phyloP scores from a whole-genome alignment of 768 basidiomycete genomes.

The Collybiopsis confluens region DNA sequence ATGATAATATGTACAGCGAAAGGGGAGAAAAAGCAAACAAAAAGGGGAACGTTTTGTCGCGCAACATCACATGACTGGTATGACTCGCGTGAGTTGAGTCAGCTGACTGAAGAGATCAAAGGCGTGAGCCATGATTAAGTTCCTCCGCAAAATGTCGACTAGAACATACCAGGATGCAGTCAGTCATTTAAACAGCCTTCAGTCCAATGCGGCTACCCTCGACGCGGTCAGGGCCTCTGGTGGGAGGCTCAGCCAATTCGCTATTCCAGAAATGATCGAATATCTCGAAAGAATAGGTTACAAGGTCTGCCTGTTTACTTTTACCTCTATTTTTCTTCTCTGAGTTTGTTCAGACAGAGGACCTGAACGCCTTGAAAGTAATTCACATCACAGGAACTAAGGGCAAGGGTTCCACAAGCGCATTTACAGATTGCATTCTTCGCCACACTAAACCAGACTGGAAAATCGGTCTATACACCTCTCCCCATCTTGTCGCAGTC shows the following conservation, averaged over 20 bases:
- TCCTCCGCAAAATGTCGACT: conserved; percentile 54
- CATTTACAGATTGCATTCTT: conserved; percentile 85
- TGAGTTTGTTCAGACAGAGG: conserved; percentile 51
- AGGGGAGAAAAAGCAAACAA: not conserved
- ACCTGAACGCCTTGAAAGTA: conserved; percentile 86
- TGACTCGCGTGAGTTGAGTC: not conserved
- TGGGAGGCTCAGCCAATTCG: conserved; percentile 51
- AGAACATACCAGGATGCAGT: conserved; percentile 73
- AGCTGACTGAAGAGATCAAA: no score
- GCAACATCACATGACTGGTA: not conserved
- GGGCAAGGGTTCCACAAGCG: conserved; percentile 96
- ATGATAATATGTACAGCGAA: conserved; percentile 8
- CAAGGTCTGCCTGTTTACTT: conserved; percentile 43
- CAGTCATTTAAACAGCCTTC: conserved; percentile 69
- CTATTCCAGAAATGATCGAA: conserved; percentile 87
- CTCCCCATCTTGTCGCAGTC: conserved; percentile 93
- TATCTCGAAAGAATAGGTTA: conserved; percentile 87
- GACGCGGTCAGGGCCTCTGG: conserved; percentile 79
- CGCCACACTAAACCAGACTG: conserved; percentile 68
- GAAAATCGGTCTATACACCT: conserved; percentile 92
- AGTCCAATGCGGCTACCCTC: conserved; percentile 91
- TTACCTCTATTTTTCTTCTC: not conserved
- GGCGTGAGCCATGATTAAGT: no score
- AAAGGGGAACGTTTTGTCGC: not conserved
- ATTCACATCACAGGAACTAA: conserved; percentile 98